These are phyloP conservation scores for Nissolia schottii DNA, from an alignment of 306 rosid genomes.

Conservation along the genomic window DNA sequence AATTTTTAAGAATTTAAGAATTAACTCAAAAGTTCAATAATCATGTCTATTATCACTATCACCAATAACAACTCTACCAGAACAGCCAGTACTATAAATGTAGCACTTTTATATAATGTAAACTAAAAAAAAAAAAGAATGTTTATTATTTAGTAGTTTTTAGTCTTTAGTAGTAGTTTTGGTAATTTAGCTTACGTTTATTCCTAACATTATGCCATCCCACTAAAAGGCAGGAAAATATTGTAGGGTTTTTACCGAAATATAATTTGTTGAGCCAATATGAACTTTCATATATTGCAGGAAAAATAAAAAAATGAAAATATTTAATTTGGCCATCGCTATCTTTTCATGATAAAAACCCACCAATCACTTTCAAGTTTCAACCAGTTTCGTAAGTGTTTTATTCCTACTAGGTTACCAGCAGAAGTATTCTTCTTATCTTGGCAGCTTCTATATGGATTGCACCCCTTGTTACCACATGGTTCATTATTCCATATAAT, in stretches of 20 bases:
- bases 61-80: no score
- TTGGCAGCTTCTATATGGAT: slow-evolving; percentile 30
- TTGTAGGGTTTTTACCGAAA: background rate
- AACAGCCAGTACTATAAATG: no score
- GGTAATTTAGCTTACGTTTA: no score
- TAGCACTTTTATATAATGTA: no score
- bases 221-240: no score
- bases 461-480: background rate
- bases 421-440: background rate
- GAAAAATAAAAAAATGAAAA: background rate
- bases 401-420: slow-evolving; percentile 21
- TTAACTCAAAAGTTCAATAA: no score
- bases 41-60: no score
- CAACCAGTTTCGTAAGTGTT: slow-evolving; percentile 12
- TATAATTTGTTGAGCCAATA: background rate
- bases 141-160: no score
- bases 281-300: background rate
- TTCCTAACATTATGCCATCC: no score
- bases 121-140: no score
- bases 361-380: slow-evolving; percentile 34
- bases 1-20: no score
- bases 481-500: background rate
- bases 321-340: background rate
- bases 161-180: no score
- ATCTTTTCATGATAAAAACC: slow-evolving; percentile 7